Evolutionary conservation across 768 basidiomycete genomes (phyloP).

Genomic region (Xerocomus spinulosus): DNA sequence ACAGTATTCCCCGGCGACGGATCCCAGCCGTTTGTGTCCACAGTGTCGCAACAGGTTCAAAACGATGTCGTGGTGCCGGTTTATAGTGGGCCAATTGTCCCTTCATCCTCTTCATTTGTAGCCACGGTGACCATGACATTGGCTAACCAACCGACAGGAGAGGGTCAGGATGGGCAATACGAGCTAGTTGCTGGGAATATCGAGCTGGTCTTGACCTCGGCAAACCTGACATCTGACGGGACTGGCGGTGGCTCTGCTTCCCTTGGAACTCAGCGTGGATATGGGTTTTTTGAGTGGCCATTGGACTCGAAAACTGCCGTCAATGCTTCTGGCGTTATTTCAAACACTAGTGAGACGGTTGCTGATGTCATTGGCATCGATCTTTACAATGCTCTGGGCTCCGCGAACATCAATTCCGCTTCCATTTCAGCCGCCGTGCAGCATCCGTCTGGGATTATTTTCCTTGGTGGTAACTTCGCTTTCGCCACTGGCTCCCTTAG

Average conservation of each 20-base stretch:
- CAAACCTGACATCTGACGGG: slow-evolving; percentile 38
- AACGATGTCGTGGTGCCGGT: slow-evolving; percentile 58
- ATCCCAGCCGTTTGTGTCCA: slow-evolving; percentile 60
- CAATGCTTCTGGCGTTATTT: slow-evolving; percentile 58
- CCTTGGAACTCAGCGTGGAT: slow-evolving; percentile 44
- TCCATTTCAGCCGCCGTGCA: slow-evolving; percentile 55
- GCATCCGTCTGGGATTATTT: slow-evolving; percentile 60
- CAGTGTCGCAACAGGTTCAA: slow-evolving; percentile 66
- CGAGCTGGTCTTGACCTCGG: slow-evolving; percentile 70
- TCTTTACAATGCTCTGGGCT: slow-evolving; percentile 59
- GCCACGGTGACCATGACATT: slow-evolving; percentile 74
- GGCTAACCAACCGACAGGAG: slow-evolving; percentile 57
- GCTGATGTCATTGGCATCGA: slow-evolving; percentile 60
- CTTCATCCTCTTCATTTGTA: slow-evolving; percentile 65
- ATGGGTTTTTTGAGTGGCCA: slow-evolving; percentile 91
- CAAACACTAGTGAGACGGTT: slow-evolving; percentile 66
- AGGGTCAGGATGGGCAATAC: slow-evolving; percentile 63
- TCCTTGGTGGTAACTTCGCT: slow-evolving; percentile 75
- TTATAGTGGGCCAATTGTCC: slow-evolving; percentile 82
- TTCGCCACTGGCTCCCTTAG: slow-evolving; percentile 52
- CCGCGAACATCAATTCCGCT: slow-evolving; percentile 32
- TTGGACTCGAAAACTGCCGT: slow-evolving; percentile 39
- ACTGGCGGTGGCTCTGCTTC: slow-evolving; percentile 30
- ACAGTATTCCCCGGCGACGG: slow-evolving; percentile 76
- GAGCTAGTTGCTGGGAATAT: slow-evolving; percentile 83